Evolutionary conservation across 139 green algal genomes (phyloP).

Genomic region (Auxenochlorella pyrenoidosa): DNA sequence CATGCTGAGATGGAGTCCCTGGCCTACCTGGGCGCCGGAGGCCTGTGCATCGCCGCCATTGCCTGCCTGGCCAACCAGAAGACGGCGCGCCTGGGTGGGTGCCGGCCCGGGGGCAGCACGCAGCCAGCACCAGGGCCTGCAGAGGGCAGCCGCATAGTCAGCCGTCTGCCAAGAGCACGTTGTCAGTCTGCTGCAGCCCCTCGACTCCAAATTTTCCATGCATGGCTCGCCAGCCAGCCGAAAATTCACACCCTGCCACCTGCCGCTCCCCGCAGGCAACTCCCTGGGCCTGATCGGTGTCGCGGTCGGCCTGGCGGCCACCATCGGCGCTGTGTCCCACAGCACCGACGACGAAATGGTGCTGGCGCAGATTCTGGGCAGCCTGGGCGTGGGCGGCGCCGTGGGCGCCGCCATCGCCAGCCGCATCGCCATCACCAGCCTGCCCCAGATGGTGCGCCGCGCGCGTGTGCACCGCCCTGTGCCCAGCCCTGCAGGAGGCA

Average conservation of each 20-base stretch:
- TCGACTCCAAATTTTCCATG: too few species aligned
- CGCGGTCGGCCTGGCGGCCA: slow-evolving; percentile 72
- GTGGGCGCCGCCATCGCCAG: slow-evolving; percentile 65
- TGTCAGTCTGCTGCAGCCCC: too few species aligned
- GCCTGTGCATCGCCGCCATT: slow-evolving; percentile 89
- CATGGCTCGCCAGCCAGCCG: too few species aligned
- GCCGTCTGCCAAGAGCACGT: too few species aligned
- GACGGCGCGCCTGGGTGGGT: slow-evolving; percentile 70
- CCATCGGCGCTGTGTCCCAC: slow-evolving; percentile 66
- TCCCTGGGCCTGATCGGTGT: slow-evolving; percentile 85
- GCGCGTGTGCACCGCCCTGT: background rate
- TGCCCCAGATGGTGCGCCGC: slow-evolving; percentile 69
- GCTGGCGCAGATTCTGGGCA: slow-evolving; percentile 47
- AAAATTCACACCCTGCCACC: too few species aligned
- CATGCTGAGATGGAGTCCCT: slow-evolving; percentile 72
- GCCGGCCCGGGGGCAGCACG: background rate
- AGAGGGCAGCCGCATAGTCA: too few species aligned
- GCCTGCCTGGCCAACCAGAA: slow-evolving; percentile 83
- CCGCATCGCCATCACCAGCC: slow-evolving; percentile 75
- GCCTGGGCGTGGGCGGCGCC: slow-evolving; percentile 57
- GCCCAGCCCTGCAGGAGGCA: too few species aligned
- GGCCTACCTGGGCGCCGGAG: slow-evolving; percentile 77
- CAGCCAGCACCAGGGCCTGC: too few species aligned
- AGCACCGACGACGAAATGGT: slow-evolving; percentile 34
- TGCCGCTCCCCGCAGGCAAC: slow-evolving; percentile 57